A percentile compares a stretch with the other conserved stretches of the same genome.
These are phyloP conservation scores for Cyclanthera cordifolia DNA, from an alignment of 306 rosid species.

Conservation along the genomic window DNA sequence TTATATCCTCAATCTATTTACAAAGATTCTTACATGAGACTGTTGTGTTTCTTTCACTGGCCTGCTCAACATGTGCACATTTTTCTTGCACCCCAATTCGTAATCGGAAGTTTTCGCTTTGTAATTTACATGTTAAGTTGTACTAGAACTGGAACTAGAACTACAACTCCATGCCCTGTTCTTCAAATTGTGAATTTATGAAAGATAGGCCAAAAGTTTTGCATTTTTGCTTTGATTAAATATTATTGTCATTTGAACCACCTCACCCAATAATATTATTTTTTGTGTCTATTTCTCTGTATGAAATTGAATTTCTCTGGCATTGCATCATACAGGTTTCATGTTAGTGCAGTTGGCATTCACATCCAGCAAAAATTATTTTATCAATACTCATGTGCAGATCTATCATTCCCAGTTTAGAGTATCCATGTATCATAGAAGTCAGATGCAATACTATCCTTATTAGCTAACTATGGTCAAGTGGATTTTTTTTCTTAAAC, in stretches of 20 bases:
- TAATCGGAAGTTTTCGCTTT: conserved; percentile 6
- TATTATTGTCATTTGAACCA: background rate
- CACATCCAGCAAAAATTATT: too few species aligned
- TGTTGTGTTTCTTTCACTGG: background rate
- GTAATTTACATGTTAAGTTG: background rate
- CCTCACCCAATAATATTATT: background rate
- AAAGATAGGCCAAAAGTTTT: conserved; percentile 9
- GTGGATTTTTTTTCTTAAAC: too few species aligned
- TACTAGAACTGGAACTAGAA: background rate
- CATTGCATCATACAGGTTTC: too few species aligned
- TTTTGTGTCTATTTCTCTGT: background rate
- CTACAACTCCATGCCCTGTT: background rate
- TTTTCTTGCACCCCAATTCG: background rate
- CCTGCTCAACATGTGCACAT: background rate
- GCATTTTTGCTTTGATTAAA: background rate
- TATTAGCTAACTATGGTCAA: conserved; percentile 32
- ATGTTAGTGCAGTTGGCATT: too few species aligned
- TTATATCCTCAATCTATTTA: background rate
- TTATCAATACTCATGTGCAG: too few species aligned
- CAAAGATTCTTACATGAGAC: conserved; percentile 2
- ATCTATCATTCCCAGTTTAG: conserved; percentile 52
- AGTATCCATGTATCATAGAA: conserved; percentile 50
- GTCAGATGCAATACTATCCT: conserved; percentile 62
- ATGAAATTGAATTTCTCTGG: too few species aligned
- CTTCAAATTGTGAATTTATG: background rate